Evolutionary conservation across 2,329 filamentous ascomycete species (phyloP), one percentile per base, ranked within the genome.

Genomic region (Phialophora tarda): DNA sequence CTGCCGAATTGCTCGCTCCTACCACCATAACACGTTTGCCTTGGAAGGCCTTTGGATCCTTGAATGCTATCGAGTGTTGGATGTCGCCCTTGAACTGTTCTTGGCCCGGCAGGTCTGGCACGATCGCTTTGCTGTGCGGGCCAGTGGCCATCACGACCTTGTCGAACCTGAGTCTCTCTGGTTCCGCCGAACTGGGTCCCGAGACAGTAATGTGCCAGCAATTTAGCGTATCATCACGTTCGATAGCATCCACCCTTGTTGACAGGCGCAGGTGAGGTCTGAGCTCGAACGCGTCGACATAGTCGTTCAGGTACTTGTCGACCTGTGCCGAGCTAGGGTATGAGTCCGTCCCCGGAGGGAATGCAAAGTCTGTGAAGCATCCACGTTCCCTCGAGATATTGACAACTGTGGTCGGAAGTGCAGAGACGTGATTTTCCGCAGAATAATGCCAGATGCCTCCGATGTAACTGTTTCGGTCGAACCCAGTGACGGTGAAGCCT

Each of bases 391-490:
- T 59, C 21, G 64, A 67, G 24, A 67, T 34, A 47, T 69, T 69
- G 54, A 63, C 67, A 5, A 69, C 32, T 2, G 67, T 69, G 2
- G 62, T 62, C 2, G 64, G 58, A 4, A 68, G 66, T 7, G 62
- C 62, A 14, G 66, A 59, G 53, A 65, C 32, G 2, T 54, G 30
- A 21, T 65, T 71, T n/a, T 79, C 72, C 0, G 76, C 74, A 12
- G 75, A 80, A 60, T 77, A 81, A 56, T 79, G 75, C 81, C 81
- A 83, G 0, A 83, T 71, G 0, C 81, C 81, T 11, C 81, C 81
- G n/a, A 81, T 71, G 59, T 77, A 77, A 58, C 72, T 67, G 59
- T 78, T 78, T 21, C 77, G 73, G 57, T 83, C 82, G 53, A 82
- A 82, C 2, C 77, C 81, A 1, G 77, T 75, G 5, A 77, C 80